Conservation (phyloP, 352 stramenopile species). For the Phytophthora europaea region DNA sequence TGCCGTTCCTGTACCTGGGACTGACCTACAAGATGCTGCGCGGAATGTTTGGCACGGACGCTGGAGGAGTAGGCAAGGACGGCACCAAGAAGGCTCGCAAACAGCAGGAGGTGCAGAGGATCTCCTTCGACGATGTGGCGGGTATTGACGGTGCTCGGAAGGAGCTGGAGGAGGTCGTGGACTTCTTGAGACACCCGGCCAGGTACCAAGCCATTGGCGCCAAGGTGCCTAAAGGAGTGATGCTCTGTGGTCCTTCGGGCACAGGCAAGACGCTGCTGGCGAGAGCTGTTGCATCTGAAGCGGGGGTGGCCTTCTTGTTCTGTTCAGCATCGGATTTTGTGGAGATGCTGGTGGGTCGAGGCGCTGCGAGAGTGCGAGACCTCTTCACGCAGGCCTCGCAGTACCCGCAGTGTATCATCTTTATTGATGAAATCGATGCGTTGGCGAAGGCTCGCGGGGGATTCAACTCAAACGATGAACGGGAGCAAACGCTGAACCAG, state of each 20-base stretch:
- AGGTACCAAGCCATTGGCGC: conserved; percentile 95
- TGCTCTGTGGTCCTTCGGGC: conserved; percentile 95
- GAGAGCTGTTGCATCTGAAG: conserved; percentile 93
- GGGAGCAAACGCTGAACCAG: conserved; percentile 97
- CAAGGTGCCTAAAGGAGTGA: conserved; percentile 93
- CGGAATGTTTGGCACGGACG: conserved; percentile 64
- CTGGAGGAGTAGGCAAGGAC: conserved; percentile 74
- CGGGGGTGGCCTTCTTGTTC: conserved; percentile 95
- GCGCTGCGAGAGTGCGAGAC: conserved; percentile 93
- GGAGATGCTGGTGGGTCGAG: conserved; percentile 97
- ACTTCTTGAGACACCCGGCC: conserved; percentile 94
- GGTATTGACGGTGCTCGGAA: conserved; percentile 95
- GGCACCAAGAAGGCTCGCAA: conserved; percentile 61
- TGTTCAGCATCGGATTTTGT: conserved; percentile 98
- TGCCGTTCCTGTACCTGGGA: conserved; percentile 87
- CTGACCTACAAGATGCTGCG: conserved; percentile 89
- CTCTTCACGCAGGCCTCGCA: conserved; percentile 96
- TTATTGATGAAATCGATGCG: conserved; percentile 98
- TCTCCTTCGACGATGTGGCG: conserved; percentile 94
- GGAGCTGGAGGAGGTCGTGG: conserved; percentile 95
- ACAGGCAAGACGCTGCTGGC: conserved; percentile 97
- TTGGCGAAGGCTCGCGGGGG: conserved; percentile 89
- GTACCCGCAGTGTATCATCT: conserved; percentile 97
- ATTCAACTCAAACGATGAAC: conserved; percentile 95
- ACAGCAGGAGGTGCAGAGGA: conserved; percentile 48